Conservation (phyloP, 129 eudicot genomes). For the Flaveria sonorensis region DNA sequence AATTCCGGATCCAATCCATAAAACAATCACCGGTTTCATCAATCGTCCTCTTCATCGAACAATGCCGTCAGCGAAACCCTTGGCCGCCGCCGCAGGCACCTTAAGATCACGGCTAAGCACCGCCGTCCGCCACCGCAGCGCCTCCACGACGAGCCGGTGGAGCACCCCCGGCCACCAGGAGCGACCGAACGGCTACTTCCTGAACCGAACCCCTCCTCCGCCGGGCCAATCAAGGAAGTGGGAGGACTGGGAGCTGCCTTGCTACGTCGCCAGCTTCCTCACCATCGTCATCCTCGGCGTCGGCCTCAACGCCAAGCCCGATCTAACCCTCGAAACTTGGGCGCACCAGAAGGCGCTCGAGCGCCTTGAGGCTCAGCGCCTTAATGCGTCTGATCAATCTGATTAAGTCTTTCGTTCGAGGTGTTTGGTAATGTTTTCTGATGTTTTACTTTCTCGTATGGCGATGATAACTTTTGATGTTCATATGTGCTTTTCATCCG, state of each 20-base stretch:
- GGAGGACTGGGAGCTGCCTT: constrained; percentile 95
- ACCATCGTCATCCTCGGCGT: constrained; percentile 89
- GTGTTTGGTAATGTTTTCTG: neutral
- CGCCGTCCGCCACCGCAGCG: constrained; percentile 58
- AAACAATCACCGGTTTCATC: constrained; percentile 11
- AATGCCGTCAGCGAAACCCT: constrained; percentile 66
- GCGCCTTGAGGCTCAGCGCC: constrained; percentile 47
- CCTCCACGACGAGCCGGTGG: constrained; percentile 61
- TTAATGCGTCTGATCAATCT: constrained; percentile 28
- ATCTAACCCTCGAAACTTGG: constrained; percentile 85
- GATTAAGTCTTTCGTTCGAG: too few relatives aligned
- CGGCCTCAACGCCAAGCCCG: constrained; percentile 79
- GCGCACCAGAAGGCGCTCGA: constrained; percentile 86
- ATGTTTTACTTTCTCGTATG: too few relatives aligned
- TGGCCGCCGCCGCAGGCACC: constrained; percentile 53
- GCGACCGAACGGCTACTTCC: constrained; percentile 74
- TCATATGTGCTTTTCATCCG: constrained; percentile 21
- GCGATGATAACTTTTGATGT: neutral
- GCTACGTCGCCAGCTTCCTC: constrained; percentile 71
- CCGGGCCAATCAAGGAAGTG: constrained; percentile 73
- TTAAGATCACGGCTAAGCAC: constrained; percentile 52
- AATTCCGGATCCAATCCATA: too few relatives aligned
- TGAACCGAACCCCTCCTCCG: constrained; percentile 71
- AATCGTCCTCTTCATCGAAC: constrained; percentile 17
- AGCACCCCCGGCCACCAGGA: constrained; percentile 84